These are phyloP conservation scores for Aspergillus ibericus DNA, from an alignment of 2,329 filamentous ascomycete genomes.

Conservation along the genomic window DNA sequence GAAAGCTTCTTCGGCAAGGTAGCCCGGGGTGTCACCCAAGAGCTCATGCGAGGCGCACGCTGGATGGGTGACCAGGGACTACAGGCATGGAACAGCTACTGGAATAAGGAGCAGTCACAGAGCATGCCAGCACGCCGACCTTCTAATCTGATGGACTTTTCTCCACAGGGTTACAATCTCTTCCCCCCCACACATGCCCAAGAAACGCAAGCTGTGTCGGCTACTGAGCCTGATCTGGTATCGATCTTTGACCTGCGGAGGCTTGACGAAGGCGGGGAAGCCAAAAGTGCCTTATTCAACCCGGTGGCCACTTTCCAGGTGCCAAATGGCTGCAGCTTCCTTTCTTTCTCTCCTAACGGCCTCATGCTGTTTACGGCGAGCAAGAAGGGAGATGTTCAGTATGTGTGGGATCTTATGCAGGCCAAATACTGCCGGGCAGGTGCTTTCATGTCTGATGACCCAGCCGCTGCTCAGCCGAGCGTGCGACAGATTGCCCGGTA, in stretches of 20 bases:
- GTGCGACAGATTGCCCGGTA: conserved; percentile 87
- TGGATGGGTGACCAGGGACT: conserved; percentile 53
- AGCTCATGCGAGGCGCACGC: conserved; percentile 49
- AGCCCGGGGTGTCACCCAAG: conserved; percentile 51
- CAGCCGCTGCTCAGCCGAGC: conserved; percentile 30
- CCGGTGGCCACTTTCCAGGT: conserved; percentile 49
- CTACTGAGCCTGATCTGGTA: conserved; percentile 46
- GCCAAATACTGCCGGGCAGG: conserved; percentile 44
- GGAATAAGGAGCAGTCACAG: conserved; percentile 45
- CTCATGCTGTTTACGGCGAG: conserved; percentile 50
- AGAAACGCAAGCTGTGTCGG: conserved; percentile 35
- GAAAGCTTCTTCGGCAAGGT: conserved; percentile 51
- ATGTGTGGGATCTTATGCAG: conserved; percentile 54
- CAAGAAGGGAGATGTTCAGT: conserved; percentile 51
- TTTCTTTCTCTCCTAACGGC: conserved; percentile 50
- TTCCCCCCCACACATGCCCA: conserved; percentile 50
- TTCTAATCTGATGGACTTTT: conserved; percentile 28
- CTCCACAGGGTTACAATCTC: conserved; percentile 34
- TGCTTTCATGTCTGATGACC: conserved; percentile 39
- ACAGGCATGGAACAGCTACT: conserved; percentile 53
- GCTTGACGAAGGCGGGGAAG: conserved; percentile 42
- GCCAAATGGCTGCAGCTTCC: conserved; percentile 51
- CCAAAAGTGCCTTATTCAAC: conserved; percentile 33
- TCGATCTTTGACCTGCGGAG: conserved; percentile 48
- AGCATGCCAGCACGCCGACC: conserved; percentile 32